These are phyloP conservation scores for Sclerotinia borealis DNA, from an alignment of 2,329 filamentous ascomycete genomes.

Conservation along the genomic window DNA sequence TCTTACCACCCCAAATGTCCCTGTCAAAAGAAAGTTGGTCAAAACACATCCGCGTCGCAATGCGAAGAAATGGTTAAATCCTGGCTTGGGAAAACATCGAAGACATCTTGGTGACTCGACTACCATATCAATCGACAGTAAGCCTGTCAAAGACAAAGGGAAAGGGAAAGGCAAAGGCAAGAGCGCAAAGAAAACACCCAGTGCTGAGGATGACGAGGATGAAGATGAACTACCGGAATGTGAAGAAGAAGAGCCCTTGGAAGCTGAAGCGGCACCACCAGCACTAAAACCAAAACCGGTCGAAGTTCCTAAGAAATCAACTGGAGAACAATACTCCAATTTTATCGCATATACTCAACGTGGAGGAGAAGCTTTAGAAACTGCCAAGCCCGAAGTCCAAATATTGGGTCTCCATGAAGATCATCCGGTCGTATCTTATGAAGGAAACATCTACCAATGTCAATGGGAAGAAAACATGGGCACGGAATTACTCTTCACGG, in stretches of 20 bases:
- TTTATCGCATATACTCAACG: slow-evolving; percentile 15
- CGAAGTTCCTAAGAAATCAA: background rate
- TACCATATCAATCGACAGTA: background rate
- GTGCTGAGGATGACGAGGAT: slow-evolving; percentile 6
- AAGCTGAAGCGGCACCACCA: slow-evolving; percentile 26
- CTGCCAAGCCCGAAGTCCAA: slow-evolving; percentile 49
- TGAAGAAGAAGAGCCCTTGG: slow-evolving; percentile 23
- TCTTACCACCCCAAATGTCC: slow-evolving; percentile 41
- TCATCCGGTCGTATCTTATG: slow-evolving; percentile 74
- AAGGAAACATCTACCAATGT: slow-evolving; percentile 71
- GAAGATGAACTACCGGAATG: slow-evolving; percentile 18
- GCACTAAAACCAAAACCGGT: slow-evolving; percentile 14
- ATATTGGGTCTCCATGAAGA: slow-evolving; percentile 74
- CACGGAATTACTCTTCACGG: slow-evolving; percentile 70
- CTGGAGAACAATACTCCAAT: background rate
- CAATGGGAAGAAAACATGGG: slow-evolving; percentile 79
- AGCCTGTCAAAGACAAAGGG: background rate
- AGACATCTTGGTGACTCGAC: slow-evolving; percentile 7
- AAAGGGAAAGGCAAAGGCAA: slow-evolving; percentile 5
- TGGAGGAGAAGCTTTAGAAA: slow-evolving; percentile 2
- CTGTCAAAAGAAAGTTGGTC: slow-evolving; percentile 17
- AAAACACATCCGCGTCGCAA: slow-evolving; percentile 14
- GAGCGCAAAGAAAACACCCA: background rate
- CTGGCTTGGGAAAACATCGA: slow-evolving; percentile 10
- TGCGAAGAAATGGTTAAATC: slow-evolving; percentile 21